phyloP scores from a whole-genome alignment of 2,329 filamentous ascomycete genomes.

The Penicillium sp. region DNA sequence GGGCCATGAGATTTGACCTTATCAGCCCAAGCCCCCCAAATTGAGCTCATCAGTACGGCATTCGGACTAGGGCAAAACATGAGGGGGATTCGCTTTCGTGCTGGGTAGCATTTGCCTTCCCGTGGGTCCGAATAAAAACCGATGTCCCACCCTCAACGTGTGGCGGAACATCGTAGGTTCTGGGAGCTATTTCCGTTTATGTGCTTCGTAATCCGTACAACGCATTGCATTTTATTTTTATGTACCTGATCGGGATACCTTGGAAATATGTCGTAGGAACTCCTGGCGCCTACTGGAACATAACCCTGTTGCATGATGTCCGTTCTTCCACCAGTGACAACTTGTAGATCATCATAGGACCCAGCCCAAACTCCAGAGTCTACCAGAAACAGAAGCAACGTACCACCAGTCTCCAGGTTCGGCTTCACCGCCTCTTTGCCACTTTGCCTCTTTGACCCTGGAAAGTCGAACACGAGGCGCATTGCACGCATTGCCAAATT shows the following conservation, averaged over 20 bases:
- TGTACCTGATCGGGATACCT: neutral
- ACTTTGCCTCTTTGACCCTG: conserved; percentile 4
- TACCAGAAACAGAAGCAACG: conserved; percentile 6
- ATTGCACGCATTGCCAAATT: conserved; percentile 6
- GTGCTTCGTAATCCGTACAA: too few relatives aligned
- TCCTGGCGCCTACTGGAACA: conserved; percentile 11
- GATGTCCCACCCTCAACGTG: conserved; percentile 1
- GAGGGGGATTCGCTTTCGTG: neutral
- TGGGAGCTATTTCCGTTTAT: conserved; percentile 6
- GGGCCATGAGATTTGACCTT: conserved; percentile 16
- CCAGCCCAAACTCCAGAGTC: conserved; percentile 5
- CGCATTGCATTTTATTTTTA: too few relatives aligned
- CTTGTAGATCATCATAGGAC: neutral
- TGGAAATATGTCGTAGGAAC: neutral
- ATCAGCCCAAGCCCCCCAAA: conserved; percentile 6
- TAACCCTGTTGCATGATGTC: conserved; percentile 4
- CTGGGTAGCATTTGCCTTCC: conserved; percentile 13
- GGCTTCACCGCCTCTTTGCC: conserved; percentile 15
- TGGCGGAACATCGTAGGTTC: neutral
- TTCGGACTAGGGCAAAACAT: conserved; percentile 9
- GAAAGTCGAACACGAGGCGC: conserved; percentile 8
- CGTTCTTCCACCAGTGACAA: conserved; percentile 5
- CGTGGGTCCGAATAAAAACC: conserved; percentile 10
- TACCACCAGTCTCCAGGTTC: conserved; percentile 3
- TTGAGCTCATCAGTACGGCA: conserved; percentile 11